Percentiles rank a stretch among this genome's conserved stretches.
Conservation (phyloP, 306 rosid genomes). For the Aeschynomene evenia region DNA sequence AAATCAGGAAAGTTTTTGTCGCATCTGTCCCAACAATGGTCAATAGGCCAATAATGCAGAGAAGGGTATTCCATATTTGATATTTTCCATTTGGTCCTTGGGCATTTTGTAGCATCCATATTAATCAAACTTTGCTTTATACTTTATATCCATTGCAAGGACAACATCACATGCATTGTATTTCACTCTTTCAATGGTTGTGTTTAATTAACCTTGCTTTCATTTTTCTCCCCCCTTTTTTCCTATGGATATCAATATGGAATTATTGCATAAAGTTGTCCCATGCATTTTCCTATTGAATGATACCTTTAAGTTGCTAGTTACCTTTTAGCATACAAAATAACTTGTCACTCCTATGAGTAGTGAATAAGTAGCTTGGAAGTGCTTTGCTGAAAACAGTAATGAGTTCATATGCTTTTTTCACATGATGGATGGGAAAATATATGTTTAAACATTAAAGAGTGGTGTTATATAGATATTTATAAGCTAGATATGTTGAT, state of each 20-base stretch:
- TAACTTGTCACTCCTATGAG: neutral
- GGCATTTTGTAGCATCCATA: neutral
- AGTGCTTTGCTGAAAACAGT: constrained; percentile 18
- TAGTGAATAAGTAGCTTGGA: constrained; percentile 3
- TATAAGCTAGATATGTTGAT: too few relatives aligned
- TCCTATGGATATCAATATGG: neutral
- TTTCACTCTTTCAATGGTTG: neutral
- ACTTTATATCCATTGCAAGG: constrained; percentile 8
- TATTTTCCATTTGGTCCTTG: neutral
- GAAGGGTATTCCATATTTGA: neutral
- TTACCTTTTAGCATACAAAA: constrained; percentile 24
- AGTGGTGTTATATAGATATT: too few relatives aligned
- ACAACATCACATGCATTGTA: neutral
- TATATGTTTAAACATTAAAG: too few relatives aligned
- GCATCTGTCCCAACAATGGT: constrained; percentile 25
- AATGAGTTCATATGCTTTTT: neutral
- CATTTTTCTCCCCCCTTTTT: neutral
- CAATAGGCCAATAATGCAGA: neutral
- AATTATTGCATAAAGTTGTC: constrained; percentile 29
- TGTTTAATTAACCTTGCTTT: neutral
- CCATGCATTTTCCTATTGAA: constrained; percentile 5
- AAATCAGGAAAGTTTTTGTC: neutral
- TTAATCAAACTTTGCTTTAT: constrained; percentile 9
- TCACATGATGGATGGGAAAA: constrained; percentile 33
- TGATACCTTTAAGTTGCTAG: neutral